Conservation (phyloP, 2,329 filamentous ascomycete genomes). For the Beauveria rudraprayagi region DNA sequence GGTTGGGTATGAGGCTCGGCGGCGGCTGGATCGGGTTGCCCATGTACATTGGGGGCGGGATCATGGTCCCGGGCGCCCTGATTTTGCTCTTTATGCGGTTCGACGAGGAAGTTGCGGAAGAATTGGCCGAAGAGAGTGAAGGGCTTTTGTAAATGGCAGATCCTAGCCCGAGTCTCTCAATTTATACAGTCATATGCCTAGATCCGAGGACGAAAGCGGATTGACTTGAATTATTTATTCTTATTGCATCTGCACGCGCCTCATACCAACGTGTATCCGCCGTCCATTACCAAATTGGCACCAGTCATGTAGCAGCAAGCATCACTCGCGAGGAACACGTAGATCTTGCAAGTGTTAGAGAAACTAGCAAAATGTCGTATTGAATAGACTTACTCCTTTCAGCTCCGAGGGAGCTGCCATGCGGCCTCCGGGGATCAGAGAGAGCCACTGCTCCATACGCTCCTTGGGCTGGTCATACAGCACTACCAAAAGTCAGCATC, state of each 20-base stretch:
- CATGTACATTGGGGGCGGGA: background rate
- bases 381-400: constrained; percentile 12
- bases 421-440: constrained; percentile 15
- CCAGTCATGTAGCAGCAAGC: constrained; percentile 42
- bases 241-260: too few species aligned
- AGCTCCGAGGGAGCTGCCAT: constrained; percentile 15
- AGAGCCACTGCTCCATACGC: constrained; percentile 14
- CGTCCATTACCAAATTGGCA: constrained; percentile 38
- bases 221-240: too few species aligned
- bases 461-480: constrained; percentile 15
- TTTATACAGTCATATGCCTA: too few species aligned
- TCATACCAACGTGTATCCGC: constrained; percentile 31
- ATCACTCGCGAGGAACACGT: constrained; percentile 39
- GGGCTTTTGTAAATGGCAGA: background rate
- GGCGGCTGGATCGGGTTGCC: background rate
- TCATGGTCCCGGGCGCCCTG: background rate
- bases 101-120: background rate
- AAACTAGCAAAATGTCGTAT: accelerated
- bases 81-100: background rate
- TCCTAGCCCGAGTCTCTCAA: background rate
- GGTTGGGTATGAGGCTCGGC: too few species aligned
- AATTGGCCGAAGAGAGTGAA: background rate
- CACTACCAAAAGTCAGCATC: background rate
- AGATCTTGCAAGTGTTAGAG: constrained; percentile 22
- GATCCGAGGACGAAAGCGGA: too few species aligned